phyloP scores from a whole-genome alignment of 2,329 filamentous ascomycete genomes.

The Cercospora sp. region DNA sequence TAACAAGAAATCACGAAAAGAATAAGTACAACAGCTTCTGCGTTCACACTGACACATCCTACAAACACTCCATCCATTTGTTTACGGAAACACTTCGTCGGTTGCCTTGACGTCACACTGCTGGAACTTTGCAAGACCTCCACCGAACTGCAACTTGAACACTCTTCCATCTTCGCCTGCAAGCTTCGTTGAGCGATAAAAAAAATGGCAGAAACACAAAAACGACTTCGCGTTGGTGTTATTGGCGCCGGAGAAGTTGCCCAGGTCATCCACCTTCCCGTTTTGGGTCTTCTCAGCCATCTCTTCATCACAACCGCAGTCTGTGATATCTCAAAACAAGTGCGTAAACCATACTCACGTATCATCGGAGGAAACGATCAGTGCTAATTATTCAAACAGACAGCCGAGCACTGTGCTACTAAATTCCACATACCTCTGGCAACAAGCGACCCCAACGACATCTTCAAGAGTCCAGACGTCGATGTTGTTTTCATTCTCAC shows the following conservation, averaged over 20 bases:
- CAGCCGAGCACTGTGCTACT: conserved; percentile 41
- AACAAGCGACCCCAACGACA: conserved; percentile 44
- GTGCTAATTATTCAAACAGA: conserved; percentile 17
- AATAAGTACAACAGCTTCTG: neutral
- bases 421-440: conserved; percentile 39
- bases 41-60: neutral
- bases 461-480: conserved; percentile 48
- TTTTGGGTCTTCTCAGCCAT: conserved; percentile 47
- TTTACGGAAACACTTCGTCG: neutral
- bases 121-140: neutral
- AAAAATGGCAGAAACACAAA: neutral
- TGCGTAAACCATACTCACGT: conserved; percentile 17
- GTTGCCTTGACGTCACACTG: conserved; percentile 1
- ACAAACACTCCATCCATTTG: neutral
- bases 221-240: conserved; percentile 42
- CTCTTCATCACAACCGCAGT: conserved; percentile 52
- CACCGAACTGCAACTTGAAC: neutral
- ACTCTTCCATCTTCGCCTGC: neutral
- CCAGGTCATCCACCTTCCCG: conserved; percentile 55
- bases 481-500: conserved; percentile 58
- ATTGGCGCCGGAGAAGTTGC: conserved; percentile 51
- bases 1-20: neutral
- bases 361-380: neutral
- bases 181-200: neutral
- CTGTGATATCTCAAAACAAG: conserved; percentile 53